Percentiles rank a stretch among this genome's conserved stretches.
phyloP scores from a whole-genome alignment of 2,329 filamentous ascomycete species.

The Truncatella angustata region DNA sequence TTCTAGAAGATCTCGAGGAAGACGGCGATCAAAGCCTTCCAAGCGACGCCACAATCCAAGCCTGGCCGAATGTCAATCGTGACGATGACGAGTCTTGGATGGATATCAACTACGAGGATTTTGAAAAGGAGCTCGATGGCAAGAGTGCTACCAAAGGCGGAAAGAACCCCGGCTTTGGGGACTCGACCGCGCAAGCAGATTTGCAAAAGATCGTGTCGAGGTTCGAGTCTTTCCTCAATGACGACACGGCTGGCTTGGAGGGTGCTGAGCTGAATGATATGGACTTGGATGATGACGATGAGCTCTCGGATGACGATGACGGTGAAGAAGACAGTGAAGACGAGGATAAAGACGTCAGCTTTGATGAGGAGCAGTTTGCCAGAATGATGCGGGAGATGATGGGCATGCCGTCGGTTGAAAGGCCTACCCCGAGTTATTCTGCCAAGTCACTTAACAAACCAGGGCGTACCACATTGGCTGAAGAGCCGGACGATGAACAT shows the following conservation, averaged over 20 bases:
- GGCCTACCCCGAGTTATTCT: background rate
- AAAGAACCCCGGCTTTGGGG: conserved; percentile 52
- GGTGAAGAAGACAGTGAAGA: conserved; percentile 58
- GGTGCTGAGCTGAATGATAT: conserved; percentile 73
- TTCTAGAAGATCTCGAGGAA: conserved; percentile 72
- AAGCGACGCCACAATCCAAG: conserved; percentile 66
- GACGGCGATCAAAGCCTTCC: conserved; percentile 69
- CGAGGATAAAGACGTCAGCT: conserved; percentile 74
- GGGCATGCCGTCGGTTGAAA: conserved; percentile 51
- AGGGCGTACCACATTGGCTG: conserved; percentile 21
- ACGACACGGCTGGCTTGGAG: conserved; percentile 77
- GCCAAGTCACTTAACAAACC: conserved; percentile 10
- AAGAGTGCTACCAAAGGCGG: conserved; percentile 30
- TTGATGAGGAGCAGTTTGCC: conserved; percentile 82
- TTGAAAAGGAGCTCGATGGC: conserved; percentile 74
- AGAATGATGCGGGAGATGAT: conserved; percentile 92
- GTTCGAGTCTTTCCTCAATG: conserved; percentile 90
- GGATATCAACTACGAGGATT: conserved; percentile 85
- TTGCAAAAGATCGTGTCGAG: conserved; percentile 87
- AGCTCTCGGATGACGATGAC: conserved; percentile 47
- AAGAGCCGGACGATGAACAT: conserved; percentile 34
- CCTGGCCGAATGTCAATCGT: conserved; percentile 60
- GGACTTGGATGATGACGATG: conserved; percentile 56
- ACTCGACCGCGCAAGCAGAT: conserved; percentile 68
- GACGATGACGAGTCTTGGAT: conserved; percentile 90